These are phyloP conservation scores for Mrakia gelida DNA, from an alignment of 768 basidiomycete species.

Conservation along the genomic window DNA sequence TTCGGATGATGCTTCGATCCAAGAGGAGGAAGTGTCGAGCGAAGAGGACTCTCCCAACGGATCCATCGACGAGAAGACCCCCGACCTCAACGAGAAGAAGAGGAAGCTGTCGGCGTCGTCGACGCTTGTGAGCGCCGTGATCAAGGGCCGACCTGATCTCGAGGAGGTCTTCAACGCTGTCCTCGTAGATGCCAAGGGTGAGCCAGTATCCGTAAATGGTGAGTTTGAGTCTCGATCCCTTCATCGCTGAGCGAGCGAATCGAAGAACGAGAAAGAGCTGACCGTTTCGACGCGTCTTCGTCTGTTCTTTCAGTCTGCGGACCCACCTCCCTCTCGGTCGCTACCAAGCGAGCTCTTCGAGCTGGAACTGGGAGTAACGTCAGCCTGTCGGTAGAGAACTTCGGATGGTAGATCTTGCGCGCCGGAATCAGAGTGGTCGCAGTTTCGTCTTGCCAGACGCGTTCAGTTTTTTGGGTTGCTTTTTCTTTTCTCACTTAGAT, in stretches of 20 bases:
- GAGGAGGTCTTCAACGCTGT: neutral
- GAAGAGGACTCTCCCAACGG: neutral
- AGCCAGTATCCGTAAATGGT: neutral
- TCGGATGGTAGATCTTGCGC: neutral
- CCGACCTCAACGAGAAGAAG: neutral
- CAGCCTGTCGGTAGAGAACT: constrained; percentile 14
- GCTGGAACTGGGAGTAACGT: constrained; percentile 13
- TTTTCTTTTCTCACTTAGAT: neutral
- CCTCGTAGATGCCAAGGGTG: neutral
- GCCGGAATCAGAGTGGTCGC: no score
- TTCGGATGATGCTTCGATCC: neutral
- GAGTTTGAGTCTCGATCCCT: neutral
- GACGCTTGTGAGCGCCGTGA: neutral
- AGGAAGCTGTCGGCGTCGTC: neutral
- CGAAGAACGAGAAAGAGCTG: neutral
- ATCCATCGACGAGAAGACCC: neutral
- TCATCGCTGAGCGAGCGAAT: neutral
- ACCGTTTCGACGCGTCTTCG: neutral
- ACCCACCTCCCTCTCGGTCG: constrained; percentile 5
- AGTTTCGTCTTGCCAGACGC: neutral
- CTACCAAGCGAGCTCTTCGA: constrained; percentile 5
- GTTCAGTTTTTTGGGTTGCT: neutral
- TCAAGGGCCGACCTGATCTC: constrained; percentile 1
- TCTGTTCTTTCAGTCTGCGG: constrained; percentile 23
- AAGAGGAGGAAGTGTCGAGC: neutral